Conservation (phyloP, 2,329 filamentous ascomycete genomes). For the Talaromyces sp. region DNA sequence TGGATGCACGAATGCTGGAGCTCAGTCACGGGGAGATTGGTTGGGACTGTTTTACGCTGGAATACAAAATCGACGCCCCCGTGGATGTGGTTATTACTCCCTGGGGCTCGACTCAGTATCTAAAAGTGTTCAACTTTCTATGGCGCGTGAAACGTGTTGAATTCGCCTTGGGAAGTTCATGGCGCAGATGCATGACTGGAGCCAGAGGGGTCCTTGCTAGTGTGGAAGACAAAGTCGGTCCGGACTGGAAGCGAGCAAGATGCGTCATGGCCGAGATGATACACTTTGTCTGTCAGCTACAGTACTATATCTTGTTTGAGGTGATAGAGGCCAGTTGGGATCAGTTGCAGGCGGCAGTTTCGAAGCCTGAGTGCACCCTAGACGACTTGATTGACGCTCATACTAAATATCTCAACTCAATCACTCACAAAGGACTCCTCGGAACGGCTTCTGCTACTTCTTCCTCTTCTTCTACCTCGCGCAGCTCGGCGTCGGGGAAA, state of each 20-base stretch:
- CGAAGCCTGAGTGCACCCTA: conserved; percentile 80
- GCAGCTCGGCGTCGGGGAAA: conserved; percentile 43
- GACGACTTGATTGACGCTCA: conserved; percentile 94
- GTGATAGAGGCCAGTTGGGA: conserved; percentile 97
- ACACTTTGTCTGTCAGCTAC: conserved; percentile 92
- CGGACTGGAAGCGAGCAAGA: conserved; percentile 85
- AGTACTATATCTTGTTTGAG: conserved; percentile 98
- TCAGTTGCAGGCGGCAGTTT: conserved; percentile 76
- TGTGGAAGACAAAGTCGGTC: conserved; percentile 65
- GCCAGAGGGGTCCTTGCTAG: conserved; percentile 82
- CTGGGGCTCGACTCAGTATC: conserved; percentile 91
- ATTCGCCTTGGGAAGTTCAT: conserved; percentile 84
- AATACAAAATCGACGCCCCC: conserved; percentile 96
- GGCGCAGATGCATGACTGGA: conserved; percentile 94
- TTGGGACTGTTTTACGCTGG: conserved; percentile 98
- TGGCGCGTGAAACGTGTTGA: conserved; percentile 98
- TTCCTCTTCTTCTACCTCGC: conserved; percentile 20
- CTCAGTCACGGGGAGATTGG: conserved; percentile 94
- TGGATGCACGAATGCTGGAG: conserved; percentile 98
- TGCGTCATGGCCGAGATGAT: conserved; percentile 96
- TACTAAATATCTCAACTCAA: conserved; percentile 82
- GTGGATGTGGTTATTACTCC: conserved; percentile 96
- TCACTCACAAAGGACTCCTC: conserved; percentile 92
- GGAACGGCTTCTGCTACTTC: conserved; percentile 53
- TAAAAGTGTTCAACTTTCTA: conserved; percentile 98